Evolutionary conservation across 2,329 filamentous ascomycete genomes (phyloP).

Genomic region (Alternaria arborescens): DNA sequence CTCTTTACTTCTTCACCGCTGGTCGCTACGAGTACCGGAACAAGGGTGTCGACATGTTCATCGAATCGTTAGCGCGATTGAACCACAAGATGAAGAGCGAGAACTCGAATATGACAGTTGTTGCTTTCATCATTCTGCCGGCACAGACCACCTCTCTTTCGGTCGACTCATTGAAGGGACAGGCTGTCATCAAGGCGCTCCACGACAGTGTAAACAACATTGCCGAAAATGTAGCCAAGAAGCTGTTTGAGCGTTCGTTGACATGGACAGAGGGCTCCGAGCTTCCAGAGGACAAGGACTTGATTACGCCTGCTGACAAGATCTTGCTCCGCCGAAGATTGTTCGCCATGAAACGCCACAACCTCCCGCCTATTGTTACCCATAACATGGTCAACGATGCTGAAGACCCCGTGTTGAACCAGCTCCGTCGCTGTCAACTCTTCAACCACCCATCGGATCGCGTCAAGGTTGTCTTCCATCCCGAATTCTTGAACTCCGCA

Average conservation of each 20-base stretch:
- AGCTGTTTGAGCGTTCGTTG: conserved; percentile 92
- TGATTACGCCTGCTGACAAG: conserved; percentile 90
- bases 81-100: conserved; percentile 89
- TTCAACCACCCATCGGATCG: conserved; percentile 96
- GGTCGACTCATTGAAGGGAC: conserved; percentile 93
- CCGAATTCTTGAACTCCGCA: conserved; percentile 94
- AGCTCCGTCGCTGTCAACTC: conserved; percentile 92
- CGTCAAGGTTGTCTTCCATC: conserved; percentile 98
- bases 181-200: conserved; percentile 96
- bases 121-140: conserved; percentile 98
- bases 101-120: conserved; percentile 90
- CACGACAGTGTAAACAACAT: conserved; percentile 93
- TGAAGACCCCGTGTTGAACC: conserved; percentile 94
- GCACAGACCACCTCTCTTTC: conserved; percentile 94
- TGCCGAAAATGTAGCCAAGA: conserved; percentile 88
- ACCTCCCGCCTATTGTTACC: conserved; percentile 92
- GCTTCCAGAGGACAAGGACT: conserved; percentile 94
- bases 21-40: conserved; percentile 98
- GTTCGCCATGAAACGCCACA: conserved; percentile 95
- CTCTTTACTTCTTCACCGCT: conserved; percentile 95
- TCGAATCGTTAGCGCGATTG: conserved; percentile 91
- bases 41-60: conserved; percentile 99
- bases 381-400: conserved; percentile 98
- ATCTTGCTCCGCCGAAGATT: conserved; percentile 89
- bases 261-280: conserved; percentile 95